A percentile compares a stretch with the other conserved stretches of the same genome.
phyloP scores from a whole-genome alignment of 2,329 filamentous ascomycete species.

The Aspergillus niger region DNA sequence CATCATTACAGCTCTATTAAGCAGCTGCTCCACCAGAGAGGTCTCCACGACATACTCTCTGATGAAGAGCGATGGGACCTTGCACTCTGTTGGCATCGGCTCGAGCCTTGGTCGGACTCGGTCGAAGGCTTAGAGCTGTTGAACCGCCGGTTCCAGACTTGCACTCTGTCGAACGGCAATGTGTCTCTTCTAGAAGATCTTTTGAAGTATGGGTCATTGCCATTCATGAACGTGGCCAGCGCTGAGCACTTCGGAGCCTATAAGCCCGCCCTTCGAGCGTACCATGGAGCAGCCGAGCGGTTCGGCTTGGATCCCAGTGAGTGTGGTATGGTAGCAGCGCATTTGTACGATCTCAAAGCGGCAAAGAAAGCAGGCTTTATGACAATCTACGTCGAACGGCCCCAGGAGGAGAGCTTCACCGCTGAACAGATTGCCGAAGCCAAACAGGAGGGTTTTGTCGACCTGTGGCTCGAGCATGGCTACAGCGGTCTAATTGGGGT shows the following conservation, averaged over 20 bases:
- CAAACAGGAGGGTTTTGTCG: conserved; percentile 62
- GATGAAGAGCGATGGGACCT: conserved; percentile 62
- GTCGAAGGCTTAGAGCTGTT: conserved; percentile 58
- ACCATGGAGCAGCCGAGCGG: conserved; percentile 65
- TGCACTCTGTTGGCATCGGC: conserved; percentile 70
- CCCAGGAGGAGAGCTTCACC: conserved; percentile 64
- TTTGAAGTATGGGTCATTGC: conserved; percentile 57
- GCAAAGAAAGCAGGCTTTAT: conserved; percentile 66
- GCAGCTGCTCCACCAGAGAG: conserved; percentile 58
- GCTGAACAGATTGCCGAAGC: conserved; percentile 46
- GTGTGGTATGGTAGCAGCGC: conserved; percentile 77
- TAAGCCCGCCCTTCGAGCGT: conserved; percentile 70
- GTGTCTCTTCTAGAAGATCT: conserved; percentile 66
- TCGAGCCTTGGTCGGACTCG: conserved; percentile 69
- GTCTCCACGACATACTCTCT: conserved; percentile 61
- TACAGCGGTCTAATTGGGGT: conserved; percentile 58
- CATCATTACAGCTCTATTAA: conserved; percentile 68
- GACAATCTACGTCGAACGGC: conserved; percentile 73
- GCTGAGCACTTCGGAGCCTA: conserved; percentile 73
- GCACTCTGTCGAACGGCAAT: conserved; percentile 77
- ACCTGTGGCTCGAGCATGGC: conserved; percentile 60
- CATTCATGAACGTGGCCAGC: conserved; percentile 65
- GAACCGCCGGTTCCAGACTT: conserved; percentile 59
- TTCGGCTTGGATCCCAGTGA: conserved; percentile 61
- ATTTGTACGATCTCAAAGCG: conserved; percentile 68